Percentiles rank a stretch among this genome's conserved stretches.
Evolutionary conservation across 139 green algal species (phyloP).

Genomic region (Chlorokybus atmophyticus): DNA sequence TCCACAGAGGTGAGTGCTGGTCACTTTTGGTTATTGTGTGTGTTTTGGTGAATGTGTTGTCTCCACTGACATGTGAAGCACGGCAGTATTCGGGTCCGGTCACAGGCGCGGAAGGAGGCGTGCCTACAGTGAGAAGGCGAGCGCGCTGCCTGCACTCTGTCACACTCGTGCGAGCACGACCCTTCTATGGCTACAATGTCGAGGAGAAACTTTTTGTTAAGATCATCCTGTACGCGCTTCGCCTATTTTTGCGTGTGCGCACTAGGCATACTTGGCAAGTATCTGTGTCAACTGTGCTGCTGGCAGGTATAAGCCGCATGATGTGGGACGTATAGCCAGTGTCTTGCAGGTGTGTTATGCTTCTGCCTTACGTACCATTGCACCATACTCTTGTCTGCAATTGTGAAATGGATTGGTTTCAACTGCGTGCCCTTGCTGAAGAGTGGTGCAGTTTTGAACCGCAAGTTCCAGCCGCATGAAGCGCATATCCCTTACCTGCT

Average conservation of each 20-base stretch:
- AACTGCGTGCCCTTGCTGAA: conserved; percentile 11
- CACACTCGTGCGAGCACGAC: conserved; percentile 53
- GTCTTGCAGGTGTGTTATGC: conserved; percentile 40
- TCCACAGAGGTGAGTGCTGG: neutral
- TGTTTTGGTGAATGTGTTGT: neutral
- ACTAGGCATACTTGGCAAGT: neutral
- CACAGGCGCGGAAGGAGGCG: too few species aligned
- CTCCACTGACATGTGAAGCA: neutral
- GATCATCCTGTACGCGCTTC: conserved; percentile 48
- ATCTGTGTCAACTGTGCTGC: neutral
- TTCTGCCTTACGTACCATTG: neutral
- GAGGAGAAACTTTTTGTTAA: conserved; percentile 73
- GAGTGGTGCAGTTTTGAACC: conserved; percentile 53
- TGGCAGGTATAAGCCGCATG: conserved; percentile 55
- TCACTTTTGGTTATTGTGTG: neutral
- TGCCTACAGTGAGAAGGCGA: too few species aligned
- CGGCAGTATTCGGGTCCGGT: too few species aligned
- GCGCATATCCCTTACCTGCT: conserved; percentile 85
- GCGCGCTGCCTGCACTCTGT: conserved; percentile 55
- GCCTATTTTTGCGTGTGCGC: conserved; percentile 3
- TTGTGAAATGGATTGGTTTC: conserved; percentile 1
- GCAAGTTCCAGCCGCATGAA: conserved; percentile 72
- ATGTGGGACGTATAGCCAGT: conserved; percentile 42
- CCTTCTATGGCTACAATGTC: conserved; percentile 80
- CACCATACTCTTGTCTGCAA: neutral